These are phyloP conservation scores for Strobilomyces confusus DNA, from an alignment of 768 basidiomycete species.

Conservation along the genomic window DNA sequence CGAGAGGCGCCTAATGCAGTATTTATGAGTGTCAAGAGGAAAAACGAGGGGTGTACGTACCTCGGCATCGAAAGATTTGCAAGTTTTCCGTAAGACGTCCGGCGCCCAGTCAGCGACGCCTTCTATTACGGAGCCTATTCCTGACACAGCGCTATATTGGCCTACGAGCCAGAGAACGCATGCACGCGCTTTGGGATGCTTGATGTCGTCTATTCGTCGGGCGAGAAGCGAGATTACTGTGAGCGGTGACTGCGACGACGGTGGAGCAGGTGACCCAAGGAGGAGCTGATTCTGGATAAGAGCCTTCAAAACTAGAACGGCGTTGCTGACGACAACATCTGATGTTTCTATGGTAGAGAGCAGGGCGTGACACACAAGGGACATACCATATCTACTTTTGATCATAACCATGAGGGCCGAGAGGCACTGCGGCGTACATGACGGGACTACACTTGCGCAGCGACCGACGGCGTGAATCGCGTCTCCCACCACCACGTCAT, in stretches of 20 bases:
- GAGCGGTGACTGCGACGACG: conserved; percentile 40
- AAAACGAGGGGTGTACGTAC: conserved; percentile 34
- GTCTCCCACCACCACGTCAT: conserved; percentile 66
- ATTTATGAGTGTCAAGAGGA: neutral
- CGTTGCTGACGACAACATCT: conserved; percentile 77
- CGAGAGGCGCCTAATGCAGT: conserved; percentile 46
- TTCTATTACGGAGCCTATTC: conserved; percentile 37
- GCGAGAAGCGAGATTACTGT: conserved; percentile 79
- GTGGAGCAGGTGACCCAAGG: conserved; percentile 28
- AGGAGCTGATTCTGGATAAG: conserved; percentile 70
- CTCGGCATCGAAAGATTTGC: conserved; percentile 70
- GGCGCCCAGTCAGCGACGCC: conserved; percentile 79
- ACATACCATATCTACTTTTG: conserved; percentile 67
- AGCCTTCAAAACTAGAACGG: conserved; percentile 81
- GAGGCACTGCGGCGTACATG: conserved; percentile 67
- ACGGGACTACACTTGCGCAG: conserved; percentile 66
- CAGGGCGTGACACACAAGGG: neutral
- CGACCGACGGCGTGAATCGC: conserved; percentile 77
- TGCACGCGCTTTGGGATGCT: conserved; percentile 75
- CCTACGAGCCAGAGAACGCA: conserved; percentile 93
- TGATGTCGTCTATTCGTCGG: conserved; percentile 71
- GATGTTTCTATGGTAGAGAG: conserved; percentile 3
- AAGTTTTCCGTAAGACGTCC: conserved; percentile 79
- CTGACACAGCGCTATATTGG: conserved; percentile 61
- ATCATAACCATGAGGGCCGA: conserved; percentile 76